Conservation (phyloP, 2,329 filamentous ascomycete species). For the Alternaria sp. region DNA sequence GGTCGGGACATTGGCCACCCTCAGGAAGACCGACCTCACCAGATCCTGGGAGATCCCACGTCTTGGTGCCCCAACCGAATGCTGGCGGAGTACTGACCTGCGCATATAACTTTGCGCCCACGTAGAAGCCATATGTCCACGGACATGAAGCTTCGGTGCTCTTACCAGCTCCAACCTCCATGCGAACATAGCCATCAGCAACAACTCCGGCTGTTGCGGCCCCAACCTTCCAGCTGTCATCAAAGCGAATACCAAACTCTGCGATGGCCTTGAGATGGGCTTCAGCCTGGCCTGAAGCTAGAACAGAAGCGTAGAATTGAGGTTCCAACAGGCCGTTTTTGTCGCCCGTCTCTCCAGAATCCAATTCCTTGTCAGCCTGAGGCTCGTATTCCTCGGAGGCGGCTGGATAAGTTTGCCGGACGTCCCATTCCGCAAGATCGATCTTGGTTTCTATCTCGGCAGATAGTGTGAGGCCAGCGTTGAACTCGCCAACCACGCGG, state of each 20-base stretch:
- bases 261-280: conserved; percentile 2
- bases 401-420: not conserved
- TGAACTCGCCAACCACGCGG: conserved; percentile 1
- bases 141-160: conserved; percentile 3
- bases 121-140: conserved; percentile 2
- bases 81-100: not conserved
- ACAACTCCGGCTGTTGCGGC: conserved; percentile 3
- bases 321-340: conserved; percentile 5
- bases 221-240: conserved; percentile 6
- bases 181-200: not conserved
- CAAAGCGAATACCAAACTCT: conserved; percentile 11
- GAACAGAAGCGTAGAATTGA: conserved; percentile 6
- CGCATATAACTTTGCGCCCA: conserved; percentile 4
- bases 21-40: conserved; percentile 3
- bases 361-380: conserved; percentile 1
- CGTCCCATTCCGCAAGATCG: conserved; percentile 10
- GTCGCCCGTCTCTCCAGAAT: conserved; percentile 5
- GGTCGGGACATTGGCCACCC: conserved; percentile 7
- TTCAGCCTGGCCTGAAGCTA: not conserved
- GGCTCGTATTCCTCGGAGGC: not conserved
- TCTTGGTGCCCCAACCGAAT: conserved; percentile 4
- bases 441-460: conserved; percentile 5
- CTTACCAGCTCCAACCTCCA: conserved; percentile 1
- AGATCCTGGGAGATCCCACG: not conserved
- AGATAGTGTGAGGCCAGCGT: conserved; percentile 1